Conservation (phyloP, 495 filamentous ascomycete genomes). For the Viridothelium virens region DNA sequence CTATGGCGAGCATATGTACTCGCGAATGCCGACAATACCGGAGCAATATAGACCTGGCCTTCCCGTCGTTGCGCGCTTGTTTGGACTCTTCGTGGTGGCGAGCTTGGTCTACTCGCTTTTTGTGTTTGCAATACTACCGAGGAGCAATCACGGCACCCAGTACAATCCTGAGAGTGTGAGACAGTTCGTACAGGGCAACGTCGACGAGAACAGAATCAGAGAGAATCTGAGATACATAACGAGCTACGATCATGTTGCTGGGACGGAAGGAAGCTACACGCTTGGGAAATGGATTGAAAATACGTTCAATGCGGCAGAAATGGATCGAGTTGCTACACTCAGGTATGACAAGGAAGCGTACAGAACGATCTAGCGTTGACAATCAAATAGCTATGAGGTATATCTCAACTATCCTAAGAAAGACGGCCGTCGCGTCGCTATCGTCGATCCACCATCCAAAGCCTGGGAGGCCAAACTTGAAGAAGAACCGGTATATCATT, state of each 20-base stretch:
- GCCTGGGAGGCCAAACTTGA: conserved; percentile 81
- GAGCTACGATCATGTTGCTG: conserved; percentile 76
- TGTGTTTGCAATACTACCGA: conserved; percentile 66
- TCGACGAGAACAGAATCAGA: conserved; percentile 59
- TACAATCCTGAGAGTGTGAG: conserved; percentile 64
- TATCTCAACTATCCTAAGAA: conserved; percentile 85
- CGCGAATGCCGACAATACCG: conserved; percentile 25
- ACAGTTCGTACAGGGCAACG: conserved; percentile 58
- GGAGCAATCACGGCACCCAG: conserved; percentile 28
- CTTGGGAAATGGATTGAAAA: conserved; percentile 74
- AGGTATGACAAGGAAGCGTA: conserved; percentile 44
- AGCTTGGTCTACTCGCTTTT: conserved; percentile 74
- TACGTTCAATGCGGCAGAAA: conserved; percentile 56
- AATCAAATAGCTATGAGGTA: conserved; percentile 41
- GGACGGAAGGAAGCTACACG: conserved; percentile 79
- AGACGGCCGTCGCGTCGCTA: conserved; percentile 70
- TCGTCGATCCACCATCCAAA: conserved; percentile 61
- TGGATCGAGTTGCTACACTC: conserved; percentile 67
- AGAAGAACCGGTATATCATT: conserved; percentile 53
- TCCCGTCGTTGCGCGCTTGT: conserved; percentile 49
- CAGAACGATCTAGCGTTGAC: conserved; percentile 17
- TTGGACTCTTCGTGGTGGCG: conserved; percentile 66
- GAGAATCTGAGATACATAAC: conserved; percentile 66
- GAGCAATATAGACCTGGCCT: conserved; percentile 32
- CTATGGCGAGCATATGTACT: conserved; percentile 13